These are phyloP conservation scores for Eleusine indica DNA, from an alignment of 176 grass and related monocot species.

Conservation along the genomic window DNA sequence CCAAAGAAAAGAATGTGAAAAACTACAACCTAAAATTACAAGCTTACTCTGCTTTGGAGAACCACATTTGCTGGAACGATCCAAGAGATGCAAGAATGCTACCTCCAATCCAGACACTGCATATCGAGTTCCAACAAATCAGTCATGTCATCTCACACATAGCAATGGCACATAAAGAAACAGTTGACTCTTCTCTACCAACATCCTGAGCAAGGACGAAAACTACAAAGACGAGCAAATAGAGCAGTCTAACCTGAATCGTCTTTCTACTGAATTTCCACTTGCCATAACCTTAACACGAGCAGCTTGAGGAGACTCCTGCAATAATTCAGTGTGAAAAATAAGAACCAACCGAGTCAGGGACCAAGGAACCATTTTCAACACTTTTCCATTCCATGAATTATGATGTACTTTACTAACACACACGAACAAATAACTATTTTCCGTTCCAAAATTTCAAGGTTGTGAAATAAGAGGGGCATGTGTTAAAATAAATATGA, in stretches of 20 bases:
- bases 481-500: not conserved
- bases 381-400: not conserved
- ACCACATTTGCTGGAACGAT: constrained; percentile 99
- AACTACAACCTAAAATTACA: not conserved
- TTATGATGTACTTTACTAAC: not conserved
- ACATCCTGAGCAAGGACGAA: not conserved
- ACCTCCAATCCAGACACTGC: constrained; percentile 99
- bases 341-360: constrained; percentile 24
- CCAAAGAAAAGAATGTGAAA: not conserved
- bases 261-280: constrained; percentile 90
- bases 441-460: not conserved
- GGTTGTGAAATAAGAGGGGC: not conserved
- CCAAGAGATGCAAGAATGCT: constrained; percentile 99
- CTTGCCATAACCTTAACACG: constrained; percentile 99
- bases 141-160: constrained; percentile 9
- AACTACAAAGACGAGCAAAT: constrained; percentile 19
- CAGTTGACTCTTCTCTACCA: not conserved
- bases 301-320: constrained; percentile 91
- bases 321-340: constrained; percentile 36
- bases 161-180: constrained; percentile 7
- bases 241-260: constrained; percentile 70
- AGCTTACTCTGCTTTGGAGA: constrained; percentile 98
- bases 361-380: constrained; percentile 27
- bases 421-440: constrained; percentile 11
- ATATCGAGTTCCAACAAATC: constrained; percentile 18